Conservation (phyloP, 1,284 basidiomycete genomes). For the Stereum hirsutum region DNA sequence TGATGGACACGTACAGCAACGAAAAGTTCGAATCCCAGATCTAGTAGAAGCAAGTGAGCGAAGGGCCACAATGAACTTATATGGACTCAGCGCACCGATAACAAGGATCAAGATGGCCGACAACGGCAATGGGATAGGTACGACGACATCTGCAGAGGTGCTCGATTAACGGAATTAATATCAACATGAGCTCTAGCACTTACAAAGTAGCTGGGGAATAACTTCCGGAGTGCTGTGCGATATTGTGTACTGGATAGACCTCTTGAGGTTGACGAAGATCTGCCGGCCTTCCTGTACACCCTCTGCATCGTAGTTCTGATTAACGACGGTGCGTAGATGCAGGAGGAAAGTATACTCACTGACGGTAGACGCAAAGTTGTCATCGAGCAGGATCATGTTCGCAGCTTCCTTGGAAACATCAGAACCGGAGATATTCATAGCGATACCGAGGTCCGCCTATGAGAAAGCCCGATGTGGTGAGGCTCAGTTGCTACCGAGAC, state of each 20-base stretch:
- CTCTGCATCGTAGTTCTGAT: constrained; percentile 25
- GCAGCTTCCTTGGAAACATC: constrained; percentile 70
- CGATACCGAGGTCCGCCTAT: constrained; percentile 65
- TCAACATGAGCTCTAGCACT: not conserved
- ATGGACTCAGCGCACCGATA: constrained; percentile 34
- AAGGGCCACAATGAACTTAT: not conserved
- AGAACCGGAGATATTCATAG: constrained; percentile 67
- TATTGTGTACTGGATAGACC: constrained; percentile 63
- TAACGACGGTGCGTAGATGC: not conserved
- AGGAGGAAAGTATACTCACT: constrained; percentile 33
- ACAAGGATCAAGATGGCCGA: constrained; percentile 63
- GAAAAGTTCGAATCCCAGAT: constrained; percentile 62
- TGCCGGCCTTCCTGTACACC: constrained; percentile 61
- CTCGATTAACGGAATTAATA: too few species aligned
- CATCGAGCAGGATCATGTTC: constrained; percentile 65
- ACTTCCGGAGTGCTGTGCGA: constrained; percentile 65
- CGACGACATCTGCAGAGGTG: constrained; percentile 40
- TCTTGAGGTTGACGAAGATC: constrained; percentile 61
- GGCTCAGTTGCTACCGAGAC: too few species aligned
- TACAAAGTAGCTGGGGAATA: constrained; percentile 56
- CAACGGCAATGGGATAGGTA: constrained; percentile 57
- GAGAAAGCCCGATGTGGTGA: not conserved
- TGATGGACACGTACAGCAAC: constrained; percentile 36
- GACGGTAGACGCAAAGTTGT: constrained; percentile 64
- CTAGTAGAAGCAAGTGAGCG: constrained; percentile 21